Base-by-base conservation (phyloP, 176 grass and related monocot genomes). In the Panicum miliaceum region DNA sequence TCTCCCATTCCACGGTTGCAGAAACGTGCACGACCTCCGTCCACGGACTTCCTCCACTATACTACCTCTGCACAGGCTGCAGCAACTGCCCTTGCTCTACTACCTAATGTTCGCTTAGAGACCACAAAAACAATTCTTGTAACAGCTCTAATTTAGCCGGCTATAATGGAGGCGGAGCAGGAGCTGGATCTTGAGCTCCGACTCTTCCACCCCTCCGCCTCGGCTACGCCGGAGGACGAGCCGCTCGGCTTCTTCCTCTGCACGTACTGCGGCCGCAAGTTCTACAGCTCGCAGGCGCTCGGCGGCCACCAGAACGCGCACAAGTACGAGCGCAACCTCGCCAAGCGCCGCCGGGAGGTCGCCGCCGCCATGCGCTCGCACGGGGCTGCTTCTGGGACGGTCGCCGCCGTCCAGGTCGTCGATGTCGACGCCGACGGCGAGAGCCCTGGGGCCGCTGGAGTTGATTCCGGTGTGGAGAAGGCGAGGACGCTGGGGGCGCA, bases 241-340 rank as follows among this genome's bases (percentile, higher is more conserved):
- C 84, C 58, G 10, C 73, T 40, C 3, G 77, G 92, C 75, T 77
- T 91, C 77, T 94, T 94, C 81, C 53, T 84, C 38, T 94, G 92
- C 84, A 85, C 69, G 34, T 94, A 94, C 82, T 94, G 93, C 78
- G 66, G 64, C 53, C 76, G 82, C 45, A 94, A 90, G 85, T 92
- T 94, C 73, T 51, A 67, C 56, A 92, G 62, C 78, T 90, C 90
- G 14, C 90, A 94, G 60, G 93, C 93, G 42, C 86, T 94, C 26
- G 93, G 90, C n/a, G 93, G 93, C 45, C 93, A 94, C 78, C 93
- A 94, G 84, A 94, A 90, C 43, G 93, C 90, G 3, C 93, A 94
- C 85, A 94, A 92, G 90, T 60, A 88, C 34, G 90, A 94, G 86
- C 61, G 90, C 80, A 85, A 84, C 87, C 71, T 88, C 2, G 84